These are phyloP conservation scores for Fonsecaea multimorphosa DNA, from an alignment of 2,329 filamentous ascomycete genomes.

Conservation along the genomic window DNA sequence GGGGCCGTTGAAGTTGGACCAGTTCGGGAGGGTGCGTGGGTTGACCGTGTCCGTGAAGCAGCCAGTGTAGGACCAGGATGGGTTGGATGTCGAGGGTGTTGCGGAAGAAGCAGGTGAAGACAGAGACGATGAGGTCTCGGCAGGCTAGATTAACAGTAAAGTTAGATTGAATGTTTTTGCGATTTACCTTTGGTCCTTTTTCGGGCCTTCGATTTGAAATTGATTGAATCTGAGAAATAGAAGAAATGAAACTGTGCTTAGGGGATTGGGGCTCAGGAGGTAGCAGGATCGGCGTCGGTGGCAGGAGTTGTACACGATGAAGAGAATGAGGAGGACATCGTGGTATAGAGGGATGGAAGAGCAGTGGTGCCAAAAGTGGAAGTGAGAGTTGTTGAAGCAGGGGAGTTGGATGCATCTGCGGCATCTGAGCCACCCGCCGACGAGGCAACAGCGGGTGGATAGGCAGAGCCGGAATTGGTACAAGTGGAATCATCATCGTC, in stretches of 20 bases:
- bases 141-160: conserved; percentile 9
- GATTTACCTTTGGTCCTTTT: neutral
- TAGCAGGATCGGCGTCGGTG: neutral
- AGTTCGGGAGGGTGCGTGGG: conserved; percentile 50
- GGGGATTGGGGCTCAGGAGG: no score
- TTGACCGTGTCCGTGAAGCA: conserved; percentile 52
- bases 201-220: neutral
- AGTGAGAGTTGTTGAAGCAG: neutral
- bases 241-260: neutral
- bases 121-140: neutral
- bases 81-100: conserved; percentile 16
- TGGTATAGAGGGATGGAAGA: neutral
- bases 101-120: conserved; percentile 2
- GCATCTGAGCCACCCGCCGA: conserved; percentile 21
- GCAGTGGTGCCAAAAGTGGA: neutral
- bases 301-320: neutral
- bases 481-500: conserved; percentile 1
- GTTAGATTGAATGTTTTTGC: conserved; percentile 5
- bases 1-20: conserved; percentile 50
- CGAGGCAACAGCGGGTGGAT: conserved; percentile 12
- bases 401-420: conserved; percentile 9
- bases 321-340: neutral
- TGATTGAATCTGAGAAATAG: neutral
- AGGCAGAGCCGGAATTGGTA: conserved; percentile 11
- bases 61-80: conserved; percentile 42